These are phyloP conservation scores for Rhizophagus sp. DNA, from an alignment of 192 early-diverging fungal genomes.

Conservation along the genomic window DNA sequence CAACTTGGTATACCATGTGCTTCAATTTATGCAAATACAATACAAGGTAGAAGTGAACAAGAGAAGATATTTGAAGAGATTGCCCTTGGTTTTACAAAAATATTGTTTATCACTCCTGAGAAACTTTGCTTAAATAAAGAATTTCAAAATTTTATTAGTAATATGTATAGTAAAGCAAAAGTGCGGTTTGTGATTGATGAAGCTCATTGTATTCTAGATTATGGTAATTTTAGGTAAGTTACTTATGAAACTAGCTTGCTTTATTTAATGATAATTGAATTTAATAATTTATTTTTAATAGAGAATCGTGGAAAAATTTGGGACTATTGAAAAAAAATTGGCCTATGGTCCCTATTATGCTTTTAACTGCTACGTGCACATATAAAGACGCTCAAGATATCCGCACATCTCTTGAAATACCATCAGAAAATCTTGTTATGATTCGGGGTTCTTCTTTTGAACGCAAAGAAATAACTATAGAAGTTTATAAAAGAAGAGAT, in stretches of 20 bases:
- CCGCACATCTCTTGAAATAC: too few relatives aligned
- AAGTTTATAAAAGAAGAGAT: too few relatives aligned
- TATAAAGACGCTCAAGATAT: too few relatives aligned
- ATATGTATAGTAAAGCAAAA: not conserved
- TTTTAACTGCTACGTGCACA: not conserved
- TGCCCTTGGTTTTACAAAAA: not conserved
- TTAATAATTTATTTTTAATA: not conserved
- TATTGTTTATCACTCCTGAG: not conserved
- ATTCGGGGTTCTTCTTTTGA: too few relatives aligned
- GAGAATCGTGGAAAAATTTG: not conserved
- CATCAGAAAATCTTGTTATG: too few relatives aligned
- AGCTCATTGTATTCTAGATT: not conserved
- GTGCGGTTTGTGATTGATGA: not conserved
- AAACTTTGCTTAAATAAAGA: not conserved
- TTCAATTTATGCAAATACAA: not conserved
- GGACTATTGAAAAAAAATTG: not conserved
- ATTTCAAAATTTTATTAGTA: not conserved
- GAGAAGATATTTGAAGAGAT: slow-evolving; percentile 10
- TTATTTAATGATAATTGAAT: not conserved
- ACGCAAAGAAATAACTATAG: too few relatives aligned
- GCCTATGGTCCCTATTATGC: not conserved
- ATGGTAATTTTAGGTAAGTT: not conserved
- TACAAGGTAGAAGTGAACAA: not conserved
- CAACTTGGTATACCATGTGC: not conserved
- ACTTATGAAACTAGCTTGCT: not conserved